Evolutionary conservation across 164 flowering plant species (phyloP), one percentile per base, ranked within the genome.

Genomic region (Chimonanthus praecox): DNA sequence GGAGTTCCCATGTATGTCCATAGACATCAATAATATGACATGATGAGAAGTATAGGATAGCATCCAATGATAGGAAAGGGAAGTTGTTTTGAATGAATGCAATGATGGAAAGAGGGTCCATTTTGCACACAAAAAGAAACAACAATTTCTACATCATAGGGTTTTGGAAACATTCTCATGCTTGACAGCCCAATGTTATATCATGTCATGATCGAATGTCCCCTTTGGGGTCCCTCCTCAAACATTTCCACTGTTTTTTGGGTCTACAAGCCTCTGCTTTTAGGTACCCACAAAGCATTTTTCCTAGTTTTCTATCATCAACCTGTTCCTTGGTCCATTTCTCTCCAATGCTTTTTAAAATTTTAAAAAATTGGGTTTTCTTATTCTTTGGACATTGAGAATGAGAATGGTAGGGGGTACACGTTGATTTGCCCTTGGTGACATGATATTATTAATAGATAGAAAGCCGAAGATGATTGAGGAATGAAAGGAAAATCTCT

Each of bases 401-500:
- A 69, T 65, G 73, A 73, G 54, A 60, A 70, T 64, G 66, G 76
- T 72, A 75, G 72, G 7, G 74, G 72, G 72, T 71, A 76, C 80
- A 69, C 60, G 61, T 73, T 77, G 79, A 77, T 74, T 75, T 74
- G 72, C 65, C 58, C 58, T 63, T 79, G 46, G 51, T 73, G 68
- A 47, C 33, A 64, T 73, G 69, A 67, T 69, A 58, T 69, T 74
- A 48, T 64, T 54, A 54, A 75, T 43, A 71, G 64, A 70, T 83
- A 72, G 69, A 83, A 82, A 86, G 86, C 74, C 50, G 82, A 83
- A 84, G 87, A 90, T 90, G 92, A 90, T 87, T 90, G 90, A 85
- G 84, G 86, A 85, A 85, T 87, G 86, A 88, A 85, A 82, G 86
- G 82, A 72, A 85, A 80, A 87, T 89, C 87, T 85, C 89, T 89